Base-by-base conservation (phyloP, 2,329 filamentous ascomycete species). In the Purpureocillium lavendulum region DNA sequence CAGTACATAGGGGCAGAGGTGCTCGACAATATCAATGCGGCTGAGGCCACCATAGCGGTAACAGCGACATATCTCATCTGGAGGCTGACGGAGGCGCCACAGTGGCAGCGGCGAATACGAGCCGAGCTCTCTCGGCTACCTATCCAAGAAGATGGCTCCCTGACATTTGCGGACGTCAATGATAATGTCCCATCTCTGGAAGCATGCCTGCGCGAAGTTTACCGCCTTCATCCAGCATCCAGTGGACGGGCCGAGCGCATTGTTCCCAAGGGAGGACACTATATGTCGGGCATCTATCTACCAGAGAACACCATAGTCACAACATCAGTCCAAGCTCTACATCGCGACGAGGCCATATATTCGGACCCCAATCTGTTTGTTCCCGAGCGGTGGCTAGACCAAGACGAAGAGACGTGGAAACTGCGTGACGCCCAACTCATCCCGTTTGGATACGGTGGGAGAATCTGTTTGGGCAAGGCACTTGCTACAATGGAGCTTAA, bases 241-340 rank as follows among this genome's bases (percentile, higher is more conserved):
- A 43, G 41, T 18, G 41, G 41, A 15, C 41, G 41, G 28, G 33
- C 38, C 16, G 41, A 43, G 35, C 41, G 41, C n/a, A 11, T 43
- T 6, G 38, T 43, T 15, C 41, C 41, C 18, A 14, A 38, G 15
- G 41, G 41, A 18, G 38, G 38, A 7, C 30, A 28, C 18, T 18
- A 16, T 5, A 26, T 43, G 10, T 43, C 37, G 13, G 34, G 31
- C 10, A 30, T 40, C 11, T 26, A 33, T 14, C 30, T 43, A 12
- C 41, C 38, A 7, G 33, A 32, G 13, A 34, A 35, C 1, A 43
- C 34, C 13, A 32, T 43, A 26, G 38, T 40, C 12, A 31, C 35
- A n/a, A 38, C 18, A 8, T 43, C 38, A 8, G 16, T 43, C 17
- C 13, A 26, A 35, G 30, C 34, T 8, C 14, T 43, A 7, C 41